A percentile compares a stretch with the other conserved stretches of the same genome.
Evolutionary conservation across 495 filamentous ascomycete genomes (phyloP).

Genomic region (Hypoxylon rickii): DNA sequence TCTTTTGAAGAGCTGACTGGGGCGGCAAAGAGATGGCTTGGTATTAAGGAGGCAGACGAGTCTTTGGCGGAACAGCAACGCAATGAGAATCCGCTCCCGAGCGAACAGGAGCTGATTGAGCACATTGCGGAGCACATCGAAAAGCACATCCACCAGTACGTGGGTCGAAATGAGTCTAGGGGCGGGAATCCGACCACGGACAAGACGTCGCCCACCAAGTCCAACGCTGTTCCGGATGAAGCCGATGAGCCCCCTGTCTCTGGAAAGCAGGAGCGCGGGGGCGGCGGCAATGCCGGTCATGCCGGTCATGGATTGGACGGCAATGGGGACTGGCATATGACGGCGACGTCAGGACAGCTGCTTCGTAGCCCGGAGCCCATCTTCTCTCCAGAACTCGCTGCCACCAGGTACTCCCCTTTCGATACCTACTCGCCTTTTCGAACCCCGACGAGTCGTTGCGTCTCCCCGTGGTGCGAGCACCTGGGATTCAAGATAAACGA

Average conservation of each 20-base stretch:
- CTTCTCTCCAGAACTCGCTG: slow-evolving; percentile 7
- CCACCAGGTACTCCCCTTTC: slow-evolving; percentile 4
- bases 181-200: neutral
- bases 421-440: slow-evolving; percentile 17
- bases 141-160: slow-evolving; percentile 16
- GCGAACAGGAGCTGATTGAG: slow-evolving; percentile 22
- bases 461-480: slow-evolving; percentile 28
- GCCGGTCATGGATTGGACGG: slow-evolving; percentile 34
- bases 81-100: neutral
- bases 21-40: slow-evolving; percentile 16
- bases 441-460: slow-evolving; percentile 8
- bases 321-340: slow-evolving; percentile 34
- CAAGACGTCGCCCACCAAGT: neutral
- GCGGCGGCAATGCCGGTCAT: slow-evolving; percentile 7
- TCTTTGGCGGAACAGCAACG: neutral
- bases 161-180: neutral
- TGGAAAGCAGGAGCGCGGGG: slow-evolving; percentile 2
- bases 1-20: slow-evolving; percentile 15
- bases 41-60: slow-evolving; percentile 2
- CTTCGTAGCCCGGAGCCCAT: slow-evolving; percentile 5
- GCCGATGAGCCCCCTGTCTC: neutral
- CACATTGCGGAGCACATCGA: slow-evolving; percentile 23
- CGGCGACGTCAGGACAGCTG: slow-evolving; percentile 9
- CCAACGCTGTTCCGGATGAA: neutral
- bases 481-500: slow-evolving; percentile 21